phyloP scores from a whole-genome alignment of 352 stramenopile species.

The Phytophthora cactorum region DNA sequence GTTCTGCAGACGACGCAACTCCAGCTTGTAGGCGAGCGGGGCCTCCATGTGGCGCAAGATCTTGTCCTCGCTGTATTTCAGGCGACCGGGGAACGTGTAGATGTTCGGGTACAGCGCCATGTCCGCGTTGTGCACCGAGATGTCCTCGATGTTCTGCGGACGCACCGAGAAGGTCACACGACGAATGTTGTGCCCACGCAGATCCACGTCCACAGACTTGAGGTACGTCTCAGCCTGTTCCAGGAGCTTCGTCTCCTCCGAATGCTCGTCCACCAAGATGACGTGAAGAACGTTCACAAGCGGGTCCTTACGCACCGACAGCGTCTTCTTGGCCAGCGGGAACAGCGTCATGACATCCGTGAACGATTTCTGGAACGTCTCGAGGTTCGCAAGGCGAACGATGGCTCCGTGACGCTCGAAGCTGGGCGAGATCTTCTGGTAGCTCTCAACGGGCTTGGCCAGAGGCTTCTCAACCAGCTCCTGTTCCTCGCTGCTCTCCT shows the following conservation, averaged over 20 bases:
- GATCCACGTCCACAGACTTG: slow-evolving; percentile 58
- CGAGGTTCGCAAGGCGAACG: slow-evolving; percentile 88
- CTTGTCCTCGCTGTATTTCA: slow-evolving; percentile 96
- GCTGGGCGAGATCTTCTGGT: slow-evolving; percentile 76
- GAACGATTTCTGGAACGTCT: slow-evolving; percentile 76
- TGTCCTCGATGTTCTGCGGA: slow-evolving; percentile 49
- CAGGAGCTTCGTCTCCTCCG: slow-evolving; percentile 61
- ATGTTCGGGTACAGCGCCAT: slow-evolving; percentile 88
- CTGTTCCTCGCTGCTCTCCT: slow-evolving; percentile 49
- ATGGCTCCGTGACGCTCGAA: slow-evolving; percentile 86
- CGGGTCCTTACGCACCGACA: slow-evolving; percentile 67
- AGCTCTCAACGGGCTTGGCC: slow-evolving; percentile 51
- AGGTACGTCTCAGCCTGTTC: slow-evolving; percentile 68
- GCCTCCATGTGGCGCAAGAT: slow-evolving; percentile 99
- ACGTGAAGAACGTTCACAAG: slow-evolving; percentile 89
- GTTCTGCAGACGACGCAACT: slow-evolving; percentile 97
- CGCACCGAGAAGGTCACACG: slow-evolving; percentile 90
- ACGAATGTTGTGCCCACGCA: slow-evolving; percentile 83
- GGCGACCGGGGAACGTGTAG: slow-evolving; percentile 89
- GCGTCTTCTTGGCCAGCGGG: slow-evolving; percentile 69
- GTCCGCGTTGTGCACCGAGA: slow-evolving; percentile 49
- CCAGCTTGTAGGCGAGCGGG: slow-evolving; percentile 98
- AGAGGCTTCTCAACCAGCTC: slow-evolving; percentile 34
- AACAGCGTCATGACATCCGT: slow-evolving; percentile 74
- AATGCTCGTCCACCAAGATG: slow-evolving; percentile 75